Conservation (phyloP, 768 basidiomycete species). For the Termitomyces sp. region DNA sequence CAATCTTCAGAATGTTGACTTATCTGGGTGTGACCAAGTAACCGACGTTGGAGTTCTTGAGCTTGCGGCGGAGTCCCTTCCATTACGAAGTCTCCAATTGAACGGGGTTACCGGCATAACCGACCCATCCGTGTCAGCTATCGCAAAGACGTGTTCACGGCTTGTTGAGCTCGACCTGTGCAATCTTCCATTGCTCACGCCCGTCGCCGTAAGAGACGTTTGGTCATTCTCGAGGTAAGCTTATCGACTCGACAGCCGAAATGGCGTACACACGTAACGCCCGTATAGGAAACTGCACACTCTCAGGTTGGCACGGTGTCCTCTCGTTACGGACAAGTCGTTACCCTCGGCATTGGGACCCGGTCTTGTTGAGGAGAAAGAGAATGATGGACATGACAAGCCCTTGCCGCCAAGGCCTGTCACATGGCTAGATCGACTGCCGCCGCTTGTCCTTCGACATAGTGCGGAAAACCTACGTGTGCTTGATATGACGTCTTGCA, state of each 20-base stretch:
- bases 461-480: constrained; percentile 69
- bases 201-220: constrained; percentile 70
- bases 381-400: constrained; percentile 32
- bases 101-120: constrained; percentile 63
- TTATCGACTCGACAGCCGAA: constrained; percentile 9
- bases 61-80: constrained; percentile 60
- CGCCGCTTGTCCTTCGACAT: constrained; percentile 58
- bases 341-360: constrained; percentile 53
- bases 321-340: constrained; percentile 69
- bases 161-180: constrained; percentile 80
- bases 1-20: constrained; percentile 68
- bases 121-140: constrained; percentile 54
- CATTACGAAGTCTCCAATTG: constrained; percentile 71
- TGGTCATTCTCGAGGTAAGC: constrained; percentile 66
- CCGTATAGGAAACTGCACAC: constrained; percentile 58
- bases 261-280: constrained; percentile 7
- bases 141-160: constrained; percentile 70
- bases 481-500: constrained; percentile 74
- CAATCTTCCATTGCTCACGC: constrained; percentile 63
- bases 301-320: constrained; percentile 74
- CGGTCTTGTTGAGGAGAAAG: constrained; percentile 14
- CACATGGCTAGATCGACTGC: constrained; percentile 58
- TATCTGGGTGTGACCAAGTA: constrained; percentile 69
- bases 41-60: constrained; percentile 76
- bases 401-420: constrained; percentile 50